phyloP scores from a whole-genome alignment of 2,329 filamentous ascomycete species.

The Colletotrichum tropicicola region DNA sequence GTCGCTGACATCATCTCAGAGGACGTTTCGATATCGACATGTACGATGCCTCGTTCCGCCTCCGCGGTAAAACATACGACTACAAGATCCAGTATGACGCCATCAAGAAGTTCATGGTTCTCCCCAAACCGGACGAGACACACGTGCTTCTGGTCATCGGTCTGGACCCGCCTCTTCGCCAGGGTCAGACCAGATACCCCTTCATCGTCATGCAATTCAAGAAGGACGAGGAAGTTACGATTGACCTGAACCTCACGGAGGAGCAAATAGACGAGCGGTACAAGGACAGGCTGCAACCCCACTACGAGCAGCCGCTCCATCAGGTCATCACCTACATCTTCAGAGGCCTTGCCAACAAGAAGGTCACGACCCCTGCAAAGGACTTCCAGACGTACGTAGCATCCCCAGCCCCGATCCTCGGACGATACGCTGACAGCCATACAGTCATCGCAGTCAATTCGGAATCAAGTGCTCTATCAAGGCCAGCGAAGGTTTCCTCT shows the following conservation, averaged over 20 bases:
- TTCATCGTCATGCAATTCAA: constrained; percentile 99
- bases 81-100: constrained; percentile 99
- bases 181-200: constrained; percentile 96
- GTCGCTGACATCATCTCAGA: constrained; percentile 59
- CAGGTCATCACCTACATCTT: constrained; percentile 96
- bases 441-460: constrained; percentile 85
- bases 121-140: constrained; percentile 97
- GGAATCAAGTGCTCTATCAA: constrained; percentile 99
- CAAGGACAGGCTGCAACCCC: constrained; percentile 85
- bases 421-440: constrained; percentile 35
- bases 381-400: constrained; percentile 79
- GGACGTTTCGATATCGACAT: constrained; percentile 99
- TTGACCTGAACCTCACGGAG: constrained; percentile 96
- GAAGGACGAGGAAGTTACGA: constrained; percentile 94
- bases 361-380: constrained; percentile 91
- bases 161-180: constrained; percentile 91
- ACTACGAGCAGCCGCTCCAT: constrained; percentile 94
- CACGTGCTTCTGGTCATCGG: constrained; percentile 96
- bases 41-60: constrained; percentile 96
- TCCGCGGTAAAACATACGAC: constrained; percentile 99
- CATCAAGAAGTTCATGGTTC: constrained; percentile 98
- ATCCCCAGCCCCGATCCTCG: background rate
- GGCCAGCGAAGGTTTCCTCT: constrained; percentile 96
- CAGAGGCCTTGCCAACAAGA: constrained; percentile 92
- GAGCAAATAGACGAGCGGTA: constrained; percentile 86